Conservation (phyloP, 2,329 filamentous ascomycete species). For the Diplodia scrobiculata region DNA sequence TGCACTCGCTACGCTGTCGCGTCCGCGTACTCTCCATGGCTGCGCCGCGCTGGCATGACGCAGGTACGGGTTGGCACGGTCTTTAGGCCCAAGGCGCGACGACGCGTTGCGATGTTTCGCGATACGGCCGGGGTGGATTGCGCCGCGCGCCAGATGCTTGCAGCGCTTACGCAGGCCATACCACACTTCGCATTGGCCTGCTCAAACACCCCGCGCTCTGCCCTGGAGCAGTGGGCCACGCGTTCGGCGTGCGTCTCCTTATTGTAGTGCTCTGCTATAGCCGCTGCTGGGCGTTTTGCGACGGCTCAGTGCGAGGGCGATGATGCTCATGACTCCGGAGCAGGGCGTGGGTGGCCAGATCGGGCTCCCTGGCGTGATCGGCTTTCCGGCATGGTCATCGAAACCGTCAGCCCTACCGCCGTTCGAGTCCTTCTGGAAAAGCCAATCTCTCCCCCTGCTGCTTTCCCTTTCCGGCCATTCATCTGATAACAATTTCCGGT, state of each 20-base stretch:
- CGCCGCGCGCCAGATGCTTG: slow-evolving; percentile 18
- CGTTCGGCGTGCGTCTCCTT: slow-evolving; percentile 3
- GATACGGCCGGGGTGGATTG: slow-evolving; percentile 4
- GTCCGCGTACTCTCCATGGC: neutral
- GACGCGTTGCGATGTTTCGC: slow-evolving; percentile 23
- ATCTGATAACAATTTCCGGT: slow-evolving; percentile 29
- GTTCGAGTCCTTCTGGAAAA: slow-evolving; percentile 4
- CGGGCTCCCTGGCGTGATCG: slow-evolving; percentile 11
- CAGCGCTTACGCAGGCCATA: slow-evolving; percentile 12
- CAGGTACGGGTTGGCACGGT: slow-evolving; percentile 20
- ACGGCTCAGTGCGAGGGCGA: neutral
- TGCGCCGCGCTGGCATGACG: slow-evolving; percentile 13
- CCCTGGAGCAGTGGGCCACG: neutral
- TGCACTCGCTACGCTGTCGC: neutral
- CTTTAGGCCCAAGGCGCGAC: slow-evolving; percentile 9
- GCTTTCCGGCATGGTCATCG: slow-evolving; percentile 4
- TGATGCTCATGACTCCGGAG: neutral
- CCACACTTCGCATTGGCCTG: slow-evolving; percentile 21
- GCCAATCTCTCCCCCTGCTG: slow-evolving; percentile 15
- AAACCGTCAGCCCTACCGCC: slow-evolving; percentile 14
- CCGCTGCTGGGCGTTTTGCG: neutral
- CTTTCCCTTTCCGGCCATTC: neutral
- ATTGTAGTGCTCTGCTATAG: neutral
- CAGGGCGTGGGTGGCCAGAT: neutral
- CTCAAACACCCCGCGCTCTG: neutral